Conservation (phyloP, 495 filamentous ascomycete species). For the Penicillium simplicissimum region DNA sequence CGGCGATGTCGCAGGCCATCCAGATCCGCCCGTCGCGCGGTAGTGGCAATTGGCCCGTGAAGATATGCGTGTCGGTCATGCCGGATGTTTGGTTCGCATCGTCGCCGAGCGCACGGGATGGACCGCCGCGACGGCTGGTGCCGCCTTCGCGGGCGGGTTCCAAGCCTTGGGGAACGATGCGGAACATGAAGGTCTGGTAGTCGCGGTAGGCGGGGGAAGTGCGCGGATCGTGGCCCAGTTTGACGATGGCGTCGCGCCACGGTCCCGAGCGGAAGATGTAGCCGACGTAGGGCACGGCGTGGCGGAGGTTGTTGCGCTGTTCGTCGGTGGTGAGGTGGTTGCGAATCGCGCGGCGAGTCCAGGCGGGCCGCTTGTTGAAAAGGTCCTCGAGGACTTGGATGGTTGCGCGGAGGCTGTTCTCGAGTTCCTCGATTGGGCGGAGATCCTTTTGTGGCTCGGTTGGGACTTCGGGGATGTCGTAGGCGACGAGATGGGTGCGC, state of each 20-base stretch:
- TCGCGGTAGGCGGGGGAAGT: constrained; percentile 67
- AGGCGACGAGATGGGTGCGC: constrained; percentile 61
- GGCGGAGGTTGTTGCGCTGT: constrained; percentile 57
- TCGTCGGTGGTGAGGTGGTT: constrained; percentile 57
- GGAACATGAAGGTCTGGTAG: constrained; percentile 89
- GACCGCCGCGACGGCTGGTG: constrained; percentile 51
- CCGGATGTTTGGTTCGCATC: constrained; percentile 14
- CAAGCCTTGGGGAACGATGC: constrained; percentile 65
- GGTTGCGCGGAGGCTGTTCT: constrained; percentile 54
- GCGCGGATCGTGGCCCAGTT: constrained; percentile 84
- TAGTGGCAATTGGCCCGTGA: constrained; percentile 68
- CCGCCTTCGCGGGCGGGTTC: constrained; percentile 81
- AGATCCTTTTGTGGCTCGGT: constrained; percentile 49
- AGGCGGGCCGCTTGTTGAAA: constrained; percentile 76
- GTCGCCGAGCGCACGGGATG: constrained; percentile 22
- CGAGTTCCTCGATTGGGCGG: constrained; percentile 46
- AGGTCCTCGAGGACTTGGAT: constrained; percentile 59
- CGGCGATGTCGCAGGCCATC: constrained; percentile 90
- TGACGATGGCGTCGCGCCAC: constrained; percentile 83
- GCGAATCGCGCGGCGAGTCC: constrained; percentile 76
- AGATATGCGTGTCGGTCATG: constrained; percentile 62
- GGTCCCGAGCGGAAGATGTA: constrained; percentile 91
- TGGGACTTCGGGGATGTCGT: constrained; percentile 56
- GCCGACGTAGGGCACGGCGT: constrained; percentile 71
- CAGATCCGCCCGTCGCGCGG: constrained; percentile 79